Conservation (phyloP, 305 asterid species). For the Andrographis paniculata region DNA sequence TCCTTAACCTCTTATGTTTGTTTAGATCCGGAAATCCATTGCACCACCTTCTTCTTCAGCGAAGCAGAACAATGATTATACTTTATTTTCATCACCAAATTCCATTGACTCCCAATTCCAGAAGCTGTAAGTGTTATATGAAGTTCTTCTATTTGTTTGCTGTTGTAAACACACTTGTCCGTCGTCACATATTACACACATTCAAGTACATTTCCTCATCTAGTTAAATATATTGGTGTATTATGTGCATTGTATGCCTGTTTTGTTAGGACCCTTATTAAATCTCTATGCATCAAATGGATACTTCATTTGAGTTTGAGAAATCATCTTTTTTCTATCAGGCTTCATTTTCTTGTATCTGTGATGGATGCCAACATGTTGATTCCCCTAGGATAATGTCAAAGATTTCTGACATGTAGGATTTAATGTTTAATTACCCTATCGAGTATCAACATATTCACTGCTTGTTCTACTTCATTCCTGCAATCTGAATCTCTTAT, state of each 20-base stretch:
- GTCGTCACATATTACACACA: constrained; percentile 7
- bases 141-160: constrained; percentile 4
- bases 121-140: constrained; percentile 57
- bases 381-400: not conserved
- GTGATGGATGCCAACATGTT: too few species aligned
- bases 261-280: too few species aligned
- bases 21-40: constrained; percentile 34
- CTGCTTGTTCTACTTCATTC: not conserved
- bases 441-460: not conserved
- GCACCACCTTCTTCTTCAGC: constrained; percentile 35
- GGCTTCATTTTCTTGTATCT: too few species aligned
- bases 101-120: constrained; percentile 59
- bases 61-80: constrained; percentile 38
- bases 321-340: too few species aligned
- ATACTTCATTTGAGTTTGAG: too few species aligned
- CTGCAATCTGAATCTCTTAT: not conserved
- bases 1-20: constrained; percentile 18
- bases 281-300: too few species aligned
- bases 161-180: constrained; percentile 3
- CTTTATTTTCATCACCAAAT: constrained; percentile 41
- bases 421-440: not conserved
- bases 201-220: constrained; percentile 8
- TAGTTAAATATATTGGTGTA: not conserved
- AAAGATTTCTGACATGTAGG: not conserved
- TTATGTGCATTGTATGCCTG: constrained; percentile 12